Percentiles rank a stretch among this genome's conserved stretches.
Evolutionary conservation across 2,329 filamentous ascomycete genomes (phyloP).

Genomic region (Alternaria burnsii): DNA sequence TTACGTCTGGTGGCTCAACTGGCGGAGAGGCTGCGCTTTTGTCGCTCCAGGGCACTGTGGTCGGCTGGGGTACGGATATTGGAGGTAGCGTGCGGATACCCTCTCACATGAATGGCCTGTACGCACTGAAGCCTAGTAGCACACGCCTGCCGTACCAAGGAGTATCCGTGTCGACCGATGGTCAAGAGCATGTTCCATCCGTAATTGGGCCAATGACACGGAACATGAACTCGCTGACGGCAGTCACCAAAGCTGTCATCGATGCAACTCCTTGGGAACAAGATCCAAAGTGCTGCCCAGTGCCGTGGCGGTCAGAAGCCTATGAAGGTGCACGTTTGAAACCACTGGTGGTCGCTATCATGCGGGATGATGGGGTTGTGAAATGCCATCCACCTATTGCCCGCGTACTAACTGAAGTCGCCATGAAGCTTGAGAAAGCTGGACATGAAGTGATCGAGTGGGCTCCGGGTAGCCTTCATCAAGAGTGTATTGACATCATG

Average conservation of each 20-base stretch:
- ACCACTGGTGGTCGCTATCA: slow-evolving; percentile 60
- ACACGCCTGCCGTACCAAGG: slow-evolving; percentile 66
- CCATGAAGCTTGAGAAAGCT: slow-evolving; percentile 51
- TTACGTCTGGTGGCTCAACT: slow-evolving; percentile 65
- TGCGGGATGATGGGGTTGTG: slow-evolving; percentile 64
- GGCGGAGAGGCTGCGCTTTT: slow-evolving; percentile 68
- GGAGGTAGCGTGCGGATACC: slow-evolving; percentile 68
- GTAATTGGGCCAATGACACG: slow-evolving; percentile 68
- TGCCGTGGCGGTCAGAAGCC: slow-evolving; percentile 62
- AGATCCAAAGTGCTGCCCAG: slow-evolving; percentile 56
- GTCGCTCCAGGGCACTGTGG: slow-evolving; percentile 61
- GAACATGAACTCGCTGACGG: slow-evolving; percentile 59
- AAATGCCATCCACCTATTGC: slow-evolving; percentile 63
- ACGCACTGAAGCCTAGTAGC: slow-evolving; percentile 64
- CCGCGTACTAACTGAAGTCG: slow-evolving; percentile 55
- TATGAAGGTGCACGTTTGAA: slow-evolving; percentile 54
- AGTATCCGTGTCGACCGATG: slow-evolving; percentile 68
- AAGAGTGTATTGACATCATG: slow-evolving; percentile 65
- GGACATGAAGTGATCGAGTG: slow-evolving; percentile 66
- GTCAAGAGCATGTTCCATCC: slow-evolving; percentile 71
- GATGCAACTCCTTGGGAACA: slow-evolving; percentile 61
- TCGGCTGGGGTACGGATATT: slow-evolving; percentile 67
- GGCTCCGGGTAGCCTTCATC: slow-evolving; percentile 60
- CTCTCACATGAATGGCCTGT: slow-evolving; percentile 67
- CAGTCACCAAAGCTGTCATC: slow-evolving; percentile 60